Conservation (phyloP, 306 rosid species). For the Elaeagnus macrophylla region DNA sequence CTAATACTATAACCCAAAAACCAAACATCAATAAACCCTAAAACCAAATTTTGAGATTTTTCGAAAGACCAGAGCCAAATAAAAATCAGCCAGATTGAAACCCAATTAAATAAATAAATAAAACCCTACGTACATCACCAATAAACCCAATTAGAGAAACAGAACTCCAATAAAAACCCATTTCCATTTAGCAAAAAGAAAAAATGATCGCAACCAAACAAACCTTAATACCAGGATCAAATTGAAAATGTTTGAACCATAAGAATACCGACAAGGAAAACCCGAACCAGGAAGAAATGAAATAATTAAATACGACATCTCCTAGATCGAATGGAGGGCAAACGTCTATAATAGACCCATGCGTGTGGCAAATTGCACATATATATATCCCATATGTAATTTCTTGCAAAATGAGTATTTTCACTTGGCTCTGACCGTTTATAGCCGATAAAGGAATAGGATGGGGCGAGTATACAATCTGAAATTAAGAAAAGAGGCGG, state of each 20-base stretch:
- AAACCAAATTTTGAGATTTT: constrained; percentile 5
- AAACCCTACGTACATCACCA: constrained; percentile 26
- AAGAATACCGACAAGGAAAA: constrained; percentile 6
- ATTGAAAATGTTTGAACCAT: constrained; percentile 18
- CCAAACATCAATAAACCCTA: constrained; percentile 36
- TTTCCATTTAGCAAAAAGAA: constrained; percentile 14
- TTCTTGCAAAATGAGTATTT: too few relatives aligned
- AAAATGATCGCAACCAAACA: constrained; percentile 35
- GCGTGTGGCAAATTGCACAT: too few relatives aligned
- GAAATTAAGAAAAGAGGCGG: too few relatives aligned
- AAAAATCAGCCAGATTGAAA: constrained; percentile 19
- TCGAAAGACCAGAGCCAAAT: constrained; percentile 1
- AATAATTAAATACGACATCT: constrained; percentile 17
- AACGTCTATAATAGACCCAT: too few relatives aligned
- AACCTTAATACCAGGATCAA: too few relatives aligned
- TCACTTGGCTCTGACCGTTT: too few relatives aligned
- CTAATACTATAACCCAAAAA: constrained; percentile 14
- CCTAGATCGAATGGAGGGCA: constrained; percentile 63
- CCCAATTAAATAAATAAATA: constrained; percentile 14
- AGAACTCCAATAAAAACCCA: constrained; percentile 10
- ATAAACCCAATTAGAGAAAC: constrained; percentile 22
- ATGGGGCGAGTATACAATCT: too few relatives aligned
- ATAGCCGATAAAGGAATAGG: too few relatives aligned
- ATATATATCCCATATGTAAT: too few relatives aligned
- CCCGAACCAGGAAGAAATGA: constrained; percentile 1